Conservation (phyloP, 2,329 filamentous ascomycete genomes). For the Neophaeococcomyces mojaviensis region DNA sequence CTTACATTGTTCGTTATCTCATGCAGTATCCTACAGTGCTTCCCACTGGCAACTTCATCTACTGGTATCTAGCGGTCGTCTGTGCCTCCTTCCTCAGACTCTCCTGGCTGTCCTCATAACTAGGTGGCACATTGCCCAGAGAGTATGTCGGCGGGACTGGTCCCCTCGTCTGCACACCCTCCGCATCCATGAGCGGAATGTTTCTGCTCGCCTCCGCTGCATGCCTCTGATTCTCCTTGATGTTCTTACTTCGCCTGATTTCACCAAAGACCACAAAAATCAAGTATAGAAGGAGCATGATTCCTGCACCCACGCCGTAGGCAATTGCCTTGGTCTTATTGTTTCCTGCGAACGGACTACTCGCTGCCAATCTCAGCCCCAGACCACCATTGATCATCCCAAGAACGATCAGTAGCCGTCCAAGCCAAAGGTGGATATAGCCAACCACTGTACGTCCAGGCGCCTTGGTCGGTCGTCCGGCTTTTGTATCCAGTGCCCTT, state of each 20-base stretch:
- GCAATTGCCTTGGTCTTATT: conserved; percentile 35
- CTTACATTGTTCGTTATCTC: no score
- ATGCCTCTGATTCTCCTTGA: not conserved
- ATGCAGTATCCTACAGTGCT: no score
- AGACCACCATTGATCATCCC: conserved; percentile 53
- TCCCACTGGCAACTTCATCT: no score
- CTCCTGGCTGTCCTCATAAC: conserved; percentile 8
- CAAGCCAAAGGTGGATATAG: conserved; percentile 47
- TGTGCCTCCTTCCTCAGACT: conserved; percentile 8
- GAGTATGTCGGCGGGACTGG: not conserved
- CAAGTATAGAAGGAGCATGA: conserved; percentile 40
- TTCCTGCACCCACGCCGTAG: conserved; percentile 43
- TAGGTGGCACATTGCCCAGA: not conserved
- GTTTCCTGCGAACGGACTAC: conserved; percentile 26
- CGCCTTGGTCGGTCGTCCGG: conserved; percentile 12
- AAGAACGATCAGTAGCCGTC: conserved; percentile 42
- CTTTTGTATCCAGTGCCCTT: conserved; percentile 9
- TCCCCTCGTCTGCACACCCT: not conserved
- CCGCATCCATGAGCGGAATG: not conserved
- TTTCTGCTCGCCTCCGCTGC: not conserved
- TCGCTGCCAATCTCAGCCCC: conserved; percentile 42
- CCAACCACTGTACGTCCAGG: conserved; percentile 18
- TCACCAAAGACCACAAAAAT: conserved; percentile 21
- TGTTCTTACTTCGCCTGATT: conserved; percentile 7
- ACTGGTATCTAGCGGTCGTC: conserved; percentile 13